These are phyloP conservation scores for Colletotrichum sp. DNA, from an alignment of 2,329 filamentous ascomycete genomes.

Conservation along the genomic window DNA sequence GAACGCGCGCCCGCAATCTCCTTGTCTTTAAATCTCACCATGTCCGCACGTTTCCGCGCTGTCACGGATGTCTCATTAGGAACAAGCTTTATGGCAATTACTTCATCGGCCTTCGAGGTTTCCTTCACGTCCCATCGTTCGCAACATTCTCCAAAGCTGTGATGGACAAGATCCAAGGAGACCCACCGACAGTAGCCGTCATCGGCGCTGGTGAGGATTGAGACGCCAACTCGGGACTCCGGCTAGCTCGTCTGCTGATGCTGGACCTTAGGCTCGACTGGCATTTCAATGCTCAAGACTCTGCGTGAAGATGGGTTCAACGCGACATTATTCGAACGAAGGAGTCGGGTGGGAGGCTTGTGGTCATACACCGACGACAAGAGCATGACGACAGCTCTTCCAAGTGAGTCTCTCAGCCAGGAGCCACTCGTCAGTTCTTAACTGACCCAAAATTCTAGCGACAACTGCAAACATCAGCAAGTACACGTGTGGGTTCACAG, in stretches of 20 bases:
- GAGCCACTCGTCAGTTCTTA: background rate
- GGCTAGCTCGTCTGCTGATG: background rate
- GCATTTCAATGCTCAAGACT: conserved; percentile 40
- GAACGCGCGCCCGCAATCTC: background rate
- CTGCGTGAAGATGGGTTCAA: conserved; percentile 47
- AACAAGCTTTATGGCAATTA: background rate
- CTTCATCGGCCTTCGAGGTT: background rate
- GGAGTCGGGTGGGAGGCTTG: conserved; percentile 44
- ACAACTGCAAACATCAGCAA: conserved; percentile 41
- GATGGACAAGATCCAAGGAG: background rate
- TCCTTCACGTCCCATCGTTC: background rate
- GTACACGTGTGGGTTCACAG: conserved; percentile 42
- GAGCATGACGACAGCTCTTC: conserved; percentile 35
- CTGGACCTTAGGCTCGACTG: conserved; percentile 26
- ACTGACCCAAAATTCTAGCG: conserved; percentile 16
- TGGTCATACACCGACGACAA: conserved; percentile 45
- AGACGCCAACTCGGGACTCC: background rate
- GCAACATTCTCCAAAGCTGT: background rate
- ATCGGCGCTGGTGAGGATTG: conserved; percentile 25
- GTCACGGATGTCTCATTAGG: background rate
- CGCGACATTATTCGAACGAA: conserved; percentile 42
- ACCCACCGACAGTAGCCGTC: conserved; percentile 33
- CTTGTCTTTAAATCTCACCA: background rate
- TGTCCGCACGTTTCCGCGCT: background rate
- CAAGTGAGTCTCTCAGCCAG: conserved; percentile 25